These are phyloP conservation scores for Kwoniella newhampshirensis DNA, from an alignment of 768 basidiomycete genomes.

Conservation along the genomic window DNA sequence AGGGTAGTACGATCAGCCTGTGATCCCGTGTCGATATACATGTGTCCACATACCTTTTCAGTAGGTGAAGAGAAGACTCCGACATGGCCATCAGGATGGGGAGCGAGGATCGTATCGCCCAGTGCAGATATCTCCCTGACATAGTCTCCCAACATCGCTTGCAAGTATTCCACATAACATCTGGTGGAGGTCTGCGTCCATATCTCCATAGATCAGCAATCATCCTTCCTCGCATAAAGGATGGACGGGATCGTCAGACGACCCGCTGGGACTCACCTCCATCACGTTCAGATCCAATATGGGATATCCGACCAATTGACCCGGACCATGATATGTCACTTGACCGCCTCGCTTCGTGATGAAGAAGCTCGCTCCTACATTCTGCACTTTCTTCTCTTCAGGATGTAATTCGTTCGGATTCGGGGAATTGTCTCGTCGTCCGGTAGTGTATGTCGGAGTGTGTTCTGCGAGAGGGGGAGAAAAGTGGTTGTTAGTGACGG, in stretches of 20 bases:
- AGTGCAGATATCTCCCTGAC: slow-evolving; percentile 58
- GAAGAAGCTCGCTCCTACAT: slow-evolving; percentile 83
- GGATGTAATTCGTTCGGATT: slow-evolving; percentile 58
- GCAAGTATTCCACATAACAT: slow-evolving; percentile 77
- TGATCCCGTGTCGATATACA: neutral
- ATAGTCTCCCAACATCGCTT: slow-evolving; percentile 67
- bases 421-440: slow-evolving; percentile 68
- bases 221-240: slow-evolving; percentile 51
- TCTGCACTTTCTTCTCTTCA: slow-evolving; percentile 66
- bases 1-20: neutral
- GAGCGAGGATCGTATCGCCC: slow-evolving; percentile 51
- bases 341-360: slow-evolving; percentile 82
- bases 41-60: slow-evolving; percentile 60
- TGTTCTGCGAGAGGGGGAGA: slow-evolving; percentile 60
- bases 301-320: slow-evolving; percentile 94
- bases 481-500: slow-evolving; percentile 9
- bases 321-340: slow-evolving; percentile 95
- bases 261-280: slow-evolving; percentile 67
- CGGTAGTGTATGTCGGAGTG: slow-evolving; percentile 88
- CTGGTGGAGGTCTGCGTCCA: slow-evolving; percentile 37
- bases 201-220: neutral
- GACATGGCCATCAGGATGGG: slow-evolving; percentile 70
- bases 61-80: slow-evolving; percentile 80
- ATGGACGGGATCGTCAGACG: too few species aligned
- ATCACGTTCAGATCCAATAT: slow-evolving; percentile 83